These are phyloP conservation scores for Actinidia polygama DNA, from an alignment of 179 eudicot genomes.

Conservation along the genomic window DNA sequence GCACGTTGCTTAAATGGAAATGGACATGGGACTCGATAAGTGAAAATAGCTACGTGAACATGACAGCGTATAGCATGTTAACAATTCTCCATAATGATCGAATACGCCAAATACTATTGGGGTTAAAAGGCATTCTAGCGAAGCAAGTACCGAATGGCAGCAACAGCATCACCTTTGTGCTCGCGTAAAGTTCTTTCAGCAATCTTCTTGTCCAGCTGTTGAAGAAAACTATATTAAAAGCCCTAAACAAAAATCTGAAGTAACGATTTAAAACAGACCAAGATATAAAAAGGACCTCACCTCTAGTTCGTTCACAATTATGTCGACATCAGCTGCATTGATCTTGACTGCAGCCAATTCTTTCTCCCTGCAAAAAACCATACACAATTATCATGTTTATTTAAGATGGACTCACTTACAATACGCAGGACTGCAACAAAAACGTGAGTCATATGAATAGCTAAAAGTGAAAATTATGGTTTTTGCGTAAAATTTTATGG, in stretches of 20 bases:
- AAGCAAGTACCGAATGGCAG: slow-evolving; percentile 82
- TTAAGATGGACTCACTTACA: background rate
- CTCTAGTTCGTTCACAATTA: slow-evolving; percentile 92
- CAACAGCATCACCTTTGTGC: slow-evolving; percentile 97
- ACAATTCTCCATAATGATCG: background rate
- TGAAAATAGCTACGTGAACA: background rate
- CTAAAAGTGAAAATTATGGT: background rate
- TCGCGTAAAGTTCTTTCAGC: slow-evolving; percentile 93
- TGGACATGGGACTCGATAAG: background rate
- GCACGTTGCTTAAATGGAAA: background rate
- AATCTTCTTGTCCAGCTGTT: slow-evolving; percentile 91
- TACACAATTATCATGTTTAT: background rate
- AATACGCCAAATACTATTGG: background rate
- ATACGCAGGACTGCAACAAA: background rate
- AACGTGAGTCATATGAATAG: background rate
- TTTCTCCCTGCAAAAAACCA: slow-evolving; percentile 63
- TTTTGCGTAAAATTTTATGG: background rate
- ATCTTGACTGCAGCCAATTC: slow-evolving; percentile 98
- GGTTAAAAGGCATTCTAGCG: slow-evolving; percentile 29
- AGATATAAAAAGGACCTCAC: slow-evolving; percentile 34
- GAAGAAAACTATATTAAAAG: background rate
- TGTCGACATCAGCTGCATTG: slow-evolving; percentile 83
- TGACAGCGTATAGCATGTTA: background rate
- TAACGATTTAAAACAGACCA: background rate
- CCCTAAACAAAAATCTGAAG: background rate